Evolutionary conservation across 2,329 filamentous ascomycete species (phyloP).

Genomic region (Neofusicoccum sp.): DNA sequence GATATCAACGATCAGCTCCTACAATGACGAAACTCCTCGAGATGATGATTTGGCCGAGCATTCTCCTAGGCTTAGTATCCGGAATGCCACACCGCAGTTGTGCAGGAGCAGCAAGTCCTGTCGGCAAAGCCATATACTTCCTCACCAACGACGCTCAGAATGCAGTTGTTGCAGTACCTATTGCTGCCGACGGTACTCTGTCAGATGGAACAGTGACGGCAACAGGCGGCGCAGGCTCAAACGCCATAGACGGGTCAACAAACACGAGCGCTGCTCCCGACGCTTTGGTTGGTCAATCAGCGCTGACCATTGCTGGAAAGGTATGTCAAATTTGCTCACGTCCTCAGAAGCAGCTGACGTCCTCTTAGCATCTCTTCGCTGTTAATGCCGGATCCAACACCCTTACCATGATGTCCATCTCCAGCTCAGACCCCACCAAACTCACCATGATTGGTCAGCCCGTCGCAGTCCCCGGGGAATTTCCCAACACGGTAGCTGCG

Average conservation of each 20-base stretch:
- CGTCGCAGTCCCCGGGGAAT: conserved; percentile 35
- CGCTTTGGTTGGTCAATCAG: conserved; percentile 51
- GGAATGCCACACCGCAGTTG: background rate
- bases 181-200: conserved; percentile 49
- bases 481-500: conserved; percentile 40
- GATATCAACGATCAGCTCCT: too few species aligned
- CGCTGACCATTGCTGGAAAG: conserved; percentile 50
- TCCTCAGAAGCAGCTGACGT: background rate
- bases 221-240: conserved; percentile 51
- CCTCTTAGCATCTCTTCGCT: conserved; percentile 51
- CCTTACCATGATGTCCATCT: conserved; percentile 38
- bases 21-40: too few species aligned
- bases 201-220: conserved; percentile 41
- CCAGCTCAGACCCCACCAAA: conserved; percentile 28
- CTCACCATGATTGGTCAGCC: conserved; percentile 35
- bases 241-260: conserved; percentile 38
- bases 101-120: background rate
- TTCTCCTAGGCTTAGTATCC: background rate
- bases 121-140: conserved; percentile 54
- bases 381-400: conserved; percentile 47
- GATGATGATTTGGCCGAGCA: background rate
- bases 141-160: conserved; percentile 55
- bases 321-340: conserved; percentile 47
- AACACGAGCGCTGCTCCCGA: conserved; percentile 48
- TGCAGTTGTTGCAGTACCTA: conserved; percentile 50